These are phyloP conservation scores for Leavenworthia alabamica DNA, from an alignment of 345 rosid genomes.

Conservation along the genomic window DNA sequence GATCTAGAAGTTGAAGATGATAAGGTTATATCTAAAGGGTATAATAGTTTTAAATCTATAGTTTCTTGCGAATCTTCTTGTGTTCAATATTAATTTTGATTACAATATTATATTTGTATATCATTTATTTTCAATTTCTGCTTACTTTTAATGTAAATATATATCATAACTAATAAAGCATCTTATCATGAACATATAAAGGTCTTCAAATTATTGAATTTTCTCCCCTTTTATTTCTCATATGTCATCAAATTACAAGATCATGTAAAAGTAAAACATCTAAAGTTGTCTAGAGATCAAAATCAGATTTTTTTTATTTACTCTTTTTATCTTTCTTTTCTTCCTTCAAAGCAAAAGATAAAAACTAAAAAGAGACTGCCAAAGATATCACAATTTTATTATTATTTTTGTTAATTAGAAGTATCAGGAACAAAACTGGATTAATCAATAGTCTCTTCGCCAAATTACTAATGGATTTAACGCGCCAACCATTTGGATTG, in stretches of 20 bases:
- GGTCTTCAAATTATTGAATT: background rate
- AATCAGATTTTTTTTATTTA: constrained; percentile 15
- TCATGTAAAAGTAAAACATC: constrained; percentile 22
- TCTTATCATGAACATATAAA: background rate
- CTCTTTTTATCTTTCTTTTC: constrained; percentile 20
- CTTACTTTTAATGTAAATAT: background rate
- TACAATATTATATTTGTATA: background rate
- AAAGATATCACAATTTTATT: no score
- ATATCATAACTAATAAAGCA: background rate
- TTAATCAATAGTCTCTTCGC: no score
- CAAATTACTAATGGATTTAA: no score
- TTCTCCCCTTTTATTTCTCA: constrained; percentile 2
- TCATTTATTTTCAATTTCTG: background rate
- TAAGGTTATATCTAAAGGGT: background rate
- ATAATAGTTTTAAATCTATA: background rate
- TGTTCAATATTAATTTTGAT: background rate
- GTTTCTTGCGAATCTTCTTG: constrained; percentile 18
- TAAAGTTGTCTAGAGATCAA: constrained; percentile 15
- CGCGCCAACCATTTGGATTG: no score
- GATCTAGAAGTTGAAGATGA: background rate
- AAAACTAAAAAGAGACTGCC: background rate
- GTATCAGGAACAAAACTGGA: background rate
- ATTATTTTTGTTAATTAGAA: background rate
- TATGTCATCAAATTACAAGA: constrained; percentile 20
- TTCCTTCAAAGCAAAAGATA: background rate